These are phyloP conservation scores for Russula compacta DNA, from an alignment of 768 basidiomycete genomes.

Conservation along the genomic window DNA sequence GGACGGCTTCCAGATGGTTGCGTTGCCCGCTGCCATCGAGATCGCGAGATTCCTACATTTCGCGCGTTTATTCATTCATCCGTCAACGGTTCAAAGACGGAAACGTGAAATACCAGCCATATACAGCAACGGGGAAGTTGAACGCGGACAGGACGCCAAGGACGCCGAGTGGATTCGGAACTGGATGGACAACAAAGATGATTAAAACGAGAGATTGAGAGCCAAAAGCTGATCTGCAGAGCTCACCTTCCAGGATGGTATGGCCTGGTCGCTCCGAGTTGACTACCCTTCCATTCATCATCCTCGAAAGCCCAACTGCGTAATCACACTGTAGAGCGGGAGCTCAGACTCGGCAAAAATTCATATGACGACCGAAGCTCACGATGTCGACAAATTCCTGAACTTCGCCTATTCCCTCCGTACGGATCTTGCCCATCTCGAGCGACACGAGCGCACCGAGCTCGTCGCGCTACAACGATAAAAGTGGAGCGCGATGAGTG, in stretches of 20 bases:
- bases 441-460: constrained; percentile 78
- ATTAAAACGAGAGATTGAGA: not conserved
- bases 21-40: constrained; percentile 83
- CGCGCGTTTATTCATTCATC: not conserved
- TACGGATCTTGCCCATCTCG: constrained; percentile 87
- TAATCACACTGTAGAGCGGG: constrained; percentile 72
- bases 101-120: constrained; percentile 57
- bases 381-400: constrained; percentile 95
- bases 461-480: constrained; percentile 48
- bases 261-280: constrained; percentile 88
- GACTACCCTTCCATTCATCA: constrained; percentile 88
- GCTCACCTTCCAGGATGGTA: constrained; percentile 75
- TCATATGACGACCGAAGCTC: constrained; percentile 25
- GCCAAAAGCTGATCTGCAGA: too few species aligned
- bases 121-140: constrained; percentile 94
- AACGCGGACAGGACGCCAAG: constrained; percentile 78
- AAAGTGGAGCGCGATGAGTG: not conserved
- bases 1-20: constrained; percentile 93
- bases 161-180: constrained; percentile 81
- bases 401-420: constrained; percentile 88
- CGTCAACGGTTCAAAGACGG: constrained; percentile 3
- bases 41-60: constrained; percentile 75
- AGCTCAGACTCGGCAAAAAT: not conserved
- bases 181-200: constrained; percentile 31
- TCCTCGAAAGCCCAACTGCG: constrained; percentile 84